phyloP scores from a whole-genome alignment of 2,329 filamentous ascomycete genomes.

The Sporothrix globosa region DNA sequence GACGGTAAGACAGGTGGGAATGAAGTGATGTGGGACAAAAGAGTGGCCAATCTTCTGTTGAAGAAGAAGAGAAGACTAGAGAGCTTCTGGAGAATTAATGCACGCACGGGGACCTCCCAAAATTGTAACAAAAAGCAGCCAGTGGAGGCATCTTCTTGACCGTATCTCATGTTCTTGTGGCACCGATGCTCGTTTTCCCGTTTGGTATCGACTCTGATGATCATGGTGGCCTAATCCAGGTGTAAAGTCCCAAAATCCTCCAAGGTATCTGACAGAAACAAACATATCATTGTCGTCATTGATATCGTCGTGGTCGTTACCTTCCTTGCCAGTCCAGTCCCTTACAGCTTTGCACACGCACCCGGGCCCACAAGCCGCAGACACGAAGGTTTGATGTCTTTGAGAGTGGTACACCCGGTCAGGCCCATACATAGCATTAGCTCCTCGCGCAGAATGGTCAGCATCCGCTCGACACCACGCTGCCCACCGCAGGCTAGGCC shows the following conservation, averaged over 20 bases:
- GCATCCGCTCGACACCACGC: conserved; percentile 26
- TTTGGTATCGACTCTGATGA: neutral
- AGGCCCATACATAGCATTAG: conserved; percentile 28
- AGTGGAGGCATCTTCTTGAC: neutral
- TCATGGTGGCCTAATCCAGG: neutral
- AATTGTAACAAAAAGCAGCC: neutral
- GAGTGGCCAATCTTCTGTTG: neutral
- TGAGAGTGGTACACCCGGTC: conserved; percentile 12
- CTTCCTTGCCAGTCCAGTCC: neutral
- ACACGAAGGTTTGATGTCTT: neutral
- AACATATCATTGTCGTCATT: neutral
- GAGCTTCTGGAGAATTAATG: neutral
- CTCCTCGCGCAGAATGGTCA: conserved; percentile 30
- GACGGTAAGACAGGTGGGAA: neutral
- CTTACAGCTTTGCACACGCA: neutral
- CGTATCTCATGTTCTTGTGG: neutral
- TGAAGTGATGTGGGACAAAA: neutral
- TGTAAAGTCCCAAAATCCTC: neutral
- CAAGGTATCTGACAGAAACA: neutral
- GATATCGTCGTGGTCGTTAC: neutral
- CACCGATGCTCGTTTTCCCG: neutral
- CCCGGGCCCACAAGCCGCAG: neutral
- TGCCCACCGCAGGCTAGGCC: conserved; percentile 43
- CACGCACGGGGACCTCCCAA: neutral
- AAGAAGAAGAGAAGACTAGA: neutral